Conservation (phyloP, 768 basidiomycete species). For the Calocybe gangraenosa region DNA sequence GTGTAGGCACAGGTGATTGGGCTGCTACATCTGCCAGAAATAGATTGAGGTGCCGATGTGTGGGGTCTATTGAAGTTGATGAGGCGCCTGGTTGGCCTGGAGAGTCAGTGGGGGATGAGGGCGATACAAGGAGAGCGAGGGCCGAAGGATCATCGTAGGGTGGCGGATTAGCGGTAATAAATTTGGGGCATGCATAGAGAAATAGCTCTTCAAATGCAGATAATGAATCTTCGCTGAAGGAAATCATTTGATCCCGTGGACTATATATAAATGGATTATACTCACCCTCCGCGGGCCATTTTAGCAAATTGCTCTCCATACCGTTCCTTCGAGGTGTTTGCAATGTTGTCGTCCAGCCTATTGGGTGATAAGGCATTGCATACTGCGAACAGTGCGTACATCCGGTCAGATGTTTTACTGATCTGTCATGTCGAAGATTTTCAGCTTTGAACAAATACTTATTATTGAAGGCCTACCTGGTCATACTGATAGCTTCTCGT, state of each 20-base stretch:
- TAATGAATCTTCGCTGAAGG: constrained; percentile 60
- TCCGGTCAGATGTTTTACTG: constrained; percentile 95
- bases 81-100: constrained; percentile 22
- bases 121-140: constrained; percentile 45
- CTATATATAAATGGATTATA: constrained; percentile 4
- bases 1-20: constrained; percentile 73
- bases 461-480: constrained; percentile 47
- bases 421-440: constrained; percentile 41
- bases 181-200: constrained; percentile 92
- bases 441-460: not conserved
- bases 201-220: constrained; percentile 90
- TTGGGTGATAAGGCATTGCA: constrained; percentile 92
- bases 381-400: constrained; percentile 95
- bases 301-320: constrained; percentile 89
- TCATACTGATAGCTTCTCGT: constrained; percentile 96
- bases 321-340: constrained; percentile 88
- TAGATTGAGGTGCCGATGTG: constrained; percentile 77
- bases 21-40: constrained; percentile 82
- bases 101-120: constrained; percentile 32
- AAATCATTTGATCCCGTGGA: not conserved
- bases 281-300: constrained; percentile 74
- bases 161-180: constrained; percentile 91
- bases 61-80: constrained; percentile 55
- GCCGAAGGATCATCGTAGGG: constrained; percentile 80
- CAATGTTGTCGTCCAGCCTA: constrained; percentile 90